Conservation (phyloP, 2,329 filamentous ascomycete species). For the Aspergillus transmontanensis region DNA sequence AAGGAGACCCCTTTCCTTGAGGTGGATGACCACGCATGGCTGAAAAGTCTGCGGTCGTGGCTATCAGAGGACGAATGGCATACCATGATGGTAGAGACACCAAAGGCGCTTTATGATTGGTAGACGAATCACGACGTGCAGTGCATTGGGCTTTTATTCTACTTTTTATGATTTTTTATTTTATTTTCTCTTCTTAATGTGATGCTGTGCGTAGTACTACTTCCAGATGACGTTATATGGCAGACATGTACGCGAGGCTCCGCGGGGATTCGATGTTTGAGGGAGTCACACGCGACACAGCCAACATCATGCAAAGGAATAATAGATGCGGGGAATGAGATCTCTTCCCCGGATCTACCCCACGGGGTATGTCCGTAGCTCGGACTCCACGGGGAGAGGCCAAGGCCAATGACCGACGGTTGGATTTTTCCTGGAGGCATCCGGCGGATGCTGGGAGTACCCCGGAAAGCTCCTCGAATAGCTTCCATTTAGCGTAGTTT, state of each 20-base stretch:
- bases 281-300: background rate
- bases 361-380: background rate
- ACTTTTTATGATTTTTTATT: no score
- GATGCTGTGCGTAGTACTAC: background rate
- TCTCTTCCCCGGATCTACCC: background rate
- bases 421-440: background rate
- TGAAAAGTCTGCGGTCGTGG: slow-evolving; percentile 29
- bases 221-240: background rate
- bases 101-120: slow-evolving; percentile 22
- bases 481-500: background rate
- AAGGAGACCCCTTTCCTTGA: slow-evolving; percentile 31
- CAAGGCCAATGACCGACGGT: background rate
- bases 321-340: background rate
- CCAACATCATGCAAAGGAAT: background rate
- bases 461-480: background rate
- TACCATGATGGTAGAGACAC: slow-evolving; percentile 27
- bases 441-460: background rate
- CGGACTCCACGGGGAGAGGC: background rate
- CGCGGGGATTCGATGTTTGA: background rate
- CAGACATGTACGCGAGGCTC: background rate
- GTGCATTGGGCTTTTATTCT: no score
- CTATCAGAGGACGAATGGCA: slow-evolving; percentile 28
- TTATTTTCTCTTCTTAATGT: no score
- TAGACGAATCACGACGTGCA: background rate
- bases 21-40: slow-evolving; percentile 31